phyloP scores from a whole-genome alignment of 805 yeast species.

The Cyberlindnera xylosilytica region DNA sequence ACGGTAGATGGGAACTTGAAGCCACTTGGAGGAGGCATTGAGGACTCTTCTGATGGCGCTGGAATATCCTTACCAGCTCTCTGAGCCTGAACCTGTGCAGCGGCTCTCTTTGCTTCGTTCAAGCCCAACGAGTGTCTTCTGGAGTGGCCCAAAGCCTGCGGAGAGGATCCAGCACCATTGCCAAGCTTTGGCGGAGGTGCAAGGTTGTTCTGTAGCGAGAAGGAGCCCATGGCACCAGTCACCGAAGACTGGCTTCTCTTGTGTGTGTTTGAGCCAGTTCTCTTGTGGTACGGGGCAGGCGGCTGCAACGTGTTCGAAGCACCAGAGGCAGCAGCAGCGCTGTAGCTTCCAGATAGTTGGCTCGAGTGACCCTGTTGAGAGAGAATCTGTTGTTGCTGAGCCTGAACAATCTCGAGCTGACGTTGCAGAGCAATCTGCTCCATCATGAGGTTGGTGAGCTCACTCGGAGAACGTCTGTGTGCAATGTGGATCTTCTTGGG shows the following conservation, averaged over 20 bases:
- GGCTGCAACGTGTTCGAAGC: constrained; percentile 10
- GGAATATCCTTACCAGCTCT: constrained; percentile 35
- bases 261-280: constrained; percentile 31
- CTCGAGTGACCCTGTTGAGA: constrained; percentile 48
- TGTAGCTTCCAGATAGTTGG: constrained; percentile 12
- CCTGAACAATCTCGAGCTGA: constrained; percentile 87
- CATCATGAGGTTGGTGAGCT: constrained; percentile 86
- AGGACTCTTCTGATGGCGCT: constrained; percentile 12
- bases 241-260: constrained; percentile 46
- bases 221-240: constrained; percentile 34
- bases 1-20: constrained; percentile 57
- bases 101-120: constrained; percentile 92
- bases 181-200: constrained; percentile 28
- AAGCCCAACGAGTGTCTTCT: constrained; percentile 92
- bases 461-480: constrained; percentile 96
- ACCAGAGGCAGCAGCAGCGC: constrained; percentile 10
- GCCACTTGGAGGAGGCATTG: constrained; percentile 32
- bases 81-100: constrained; percentile 86
- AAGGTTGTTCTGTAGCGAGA: constrained; percentile 22
- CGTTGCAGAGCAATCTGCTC: constrained; percentile 87
- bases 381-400: constrained; percentile 84
- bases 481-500: constrained; percentile 83
- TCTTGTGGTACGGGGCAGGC: constrained; percentile 19
- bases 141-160: constrained; percentile 56
- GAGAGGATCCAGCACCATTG: constrained; percentile 3